These are phyloP conservation scores for Lecanicillium sp. DNA, from an alignment of 2,329 filamentous ascomycete species.

Conservation along the genomic window DNA sequence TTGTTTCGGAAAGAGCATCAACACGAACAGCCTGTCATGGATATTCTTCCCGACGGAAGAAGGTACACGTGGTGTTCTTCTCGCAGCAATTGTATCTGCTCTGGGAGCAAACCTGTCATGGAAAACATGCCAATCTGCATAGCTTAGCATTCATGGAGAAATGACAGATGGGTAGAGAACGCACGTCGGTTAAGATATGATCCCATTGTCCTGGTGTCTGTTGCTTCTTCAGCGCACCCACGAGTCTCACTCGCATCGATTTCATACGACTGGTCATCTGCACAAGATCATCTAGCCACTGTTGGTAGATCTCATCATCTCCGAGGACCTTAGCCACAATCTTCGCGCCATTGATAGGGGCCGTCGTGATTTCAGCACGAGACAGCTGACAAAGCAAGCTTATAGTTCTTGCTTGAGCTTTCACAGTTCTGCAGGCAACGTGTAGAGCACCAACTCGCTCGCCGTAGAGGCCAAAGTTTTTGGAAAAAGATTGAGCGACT, in stretches of 20 bases:
- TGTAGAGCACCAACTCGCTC: conserved; percentile 26
- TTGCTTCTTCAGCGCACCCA: background rate
- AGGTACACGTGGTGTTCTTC: background rate
- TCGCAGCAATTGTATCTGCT: background rate
- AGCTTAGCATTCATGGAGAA: background rate
- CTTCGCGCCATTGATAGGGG: background rate
- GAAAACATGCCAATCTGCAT: background rate
- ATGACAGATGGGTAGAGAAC: too few species aligned
- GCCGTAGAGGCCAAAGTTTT: conserved; percentile 34
- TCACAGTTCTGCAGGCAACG: conserved; percentile 15
- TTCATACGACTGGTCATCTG: background rate
- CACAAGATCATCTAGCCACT: background rate
- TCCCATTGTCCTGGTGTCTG: background rate
- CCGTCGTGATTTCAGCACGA: background rate
- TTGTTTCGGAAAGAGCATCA: background rate
- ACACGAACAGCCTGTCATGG: background rate
- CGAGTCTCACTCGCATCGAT: background rate
- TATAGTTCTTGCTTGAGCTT: too few species aligned
- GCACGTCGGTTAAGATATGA: background rate
- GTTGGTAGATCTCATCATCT: background rate
- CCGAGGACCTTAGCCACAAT: background rate
- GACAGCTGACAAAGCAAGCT: too few species aligned
- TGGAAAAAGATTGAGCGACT: conserved; percentile 30
- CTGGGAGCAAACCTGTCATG: background rate
- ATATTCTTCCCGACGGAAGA: background rate